Evolutionary conservation across 257 asterid genomes (phyloP), one percentile per base, ranked within the genome.

Genomic region (Ehretia macrophylla): DNA sequence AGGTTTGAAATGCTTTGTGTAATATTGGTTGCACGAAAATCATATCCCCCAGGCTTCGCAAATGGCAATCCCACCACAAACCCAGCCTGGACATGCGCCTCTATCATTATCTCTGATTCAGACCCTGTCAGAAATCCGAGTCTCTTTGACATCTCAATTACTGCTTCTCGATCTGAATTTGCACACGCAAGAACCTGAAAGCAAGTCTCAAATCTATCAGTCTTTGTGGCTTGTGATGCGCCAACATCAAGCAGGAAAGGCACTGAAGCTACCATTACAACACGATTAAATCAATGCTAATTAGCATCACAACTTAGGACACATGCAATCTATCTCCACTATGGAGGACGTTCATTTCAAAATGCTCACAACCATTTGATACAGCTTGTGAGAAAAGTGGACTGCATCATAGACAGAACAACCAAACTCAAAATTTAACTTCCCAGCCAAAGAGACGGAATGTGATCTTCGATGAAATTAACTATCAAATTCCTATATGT

Each of bases 31-130:
- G 98, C 73, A 51, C 87, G 84, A 52, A 92, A 92, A 76, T 88
- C 95, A 69, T 88, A 92, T 8, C 94, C 95, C 61, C 95, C 97
- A 17, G 46, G 45, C 76, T 79, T 79, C 42, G 95, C 71, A 69
- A 92, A 92, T 32, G 98, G 98, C 71, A 88, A 71, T 47, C 98
- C 98, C 71, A 92, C 97, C 38, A 88, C 79, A 64, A 88, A 84
- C 64, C 95, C 98, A 46, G 98, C 98, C 76, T 92, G 98, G 64
- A 79, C 87, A 58, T 92, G 98, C 20, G 98, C 86, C 10, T 92
- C 97, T 46, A 81, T 51, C 97, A 92, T 88, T 32, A 92, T 63
- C 45, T 92, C 97, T 13, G 97, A 79, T 70, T 92, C 98, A 69
- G 67, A 76, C 44, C 98, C 98, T 6, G 95, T 79, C 55, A 92